Conservation (phyloP, 345 rosid genomes). For the Pistacia vera region DNA sequence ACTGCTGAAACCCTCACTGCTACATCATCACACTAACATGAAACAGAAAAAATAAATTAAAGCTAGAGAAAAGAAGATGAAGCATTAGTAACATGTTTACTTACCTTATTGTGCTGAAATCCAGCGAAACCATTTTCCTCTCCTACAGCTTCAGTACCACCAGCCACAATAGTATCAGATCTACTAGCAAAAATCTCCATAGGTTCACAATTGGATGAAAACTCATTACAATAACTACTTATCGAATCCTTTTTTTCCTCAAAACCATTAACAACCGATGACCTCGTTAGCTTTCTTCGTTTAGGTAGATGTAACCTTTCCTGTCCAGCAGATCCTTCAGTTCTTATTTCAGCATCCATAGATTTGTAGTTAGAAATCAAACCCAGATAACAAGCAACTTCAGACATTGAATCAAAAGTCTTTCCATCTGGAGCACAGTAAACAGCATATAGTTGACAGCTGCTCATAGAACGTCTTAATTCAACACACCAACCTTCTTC, state of each 20-base stretch:
- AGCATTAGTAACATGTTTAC: conserved; percentile 24
- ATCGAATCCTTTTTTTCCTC: conserved; percentile 52
- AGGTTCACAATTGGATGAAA: conserved; percentile 41
- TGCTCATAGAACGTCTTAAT: conserved; percentile 50
- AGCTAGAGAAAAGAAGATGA: not conserved
- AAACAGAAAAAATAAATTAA: not conserved
- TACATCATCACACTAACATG: not conserved
- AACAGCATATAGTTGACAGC: conserved; percentile 55
- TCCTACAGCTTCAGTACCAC: conserved; percentile 39
- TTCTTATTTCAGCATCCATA: conserved; percentile 46
- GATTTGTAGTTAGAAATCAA: conserved; percentile 48
- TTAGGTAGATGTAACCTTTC: conserved; percentile 54
- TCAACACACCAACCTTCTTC: conserved; percentile 92
- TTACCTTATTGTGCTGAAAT: conserved; percentile 53
- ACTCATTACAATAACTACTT: conserved; percentile 45
- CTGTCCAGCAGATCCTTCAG: conserved; percentile 50
- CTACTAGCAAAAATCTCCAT: conserved; percentile 35
- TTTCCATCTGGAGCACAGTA: conserved; percentile 85
- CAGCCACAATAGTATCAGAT: conserved; percentile 34
- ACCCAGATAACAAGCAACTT: conserved; percentile 89
- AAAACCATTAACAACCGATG: conserved; percentile 48
- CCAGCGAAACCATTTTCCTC: conserved; percentile 37
- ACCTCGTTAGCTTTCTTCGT: conserved; percentile 61
- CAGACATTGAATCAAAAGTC: conserved; percentile 73
- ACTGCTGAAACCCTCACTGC: not conserved